These are phyloP conservation scores for Clonostachys rosea DNA, from an alignment of 2,329 filamentous ascomycete genomes.

Conservation along the genomic window DNA sequence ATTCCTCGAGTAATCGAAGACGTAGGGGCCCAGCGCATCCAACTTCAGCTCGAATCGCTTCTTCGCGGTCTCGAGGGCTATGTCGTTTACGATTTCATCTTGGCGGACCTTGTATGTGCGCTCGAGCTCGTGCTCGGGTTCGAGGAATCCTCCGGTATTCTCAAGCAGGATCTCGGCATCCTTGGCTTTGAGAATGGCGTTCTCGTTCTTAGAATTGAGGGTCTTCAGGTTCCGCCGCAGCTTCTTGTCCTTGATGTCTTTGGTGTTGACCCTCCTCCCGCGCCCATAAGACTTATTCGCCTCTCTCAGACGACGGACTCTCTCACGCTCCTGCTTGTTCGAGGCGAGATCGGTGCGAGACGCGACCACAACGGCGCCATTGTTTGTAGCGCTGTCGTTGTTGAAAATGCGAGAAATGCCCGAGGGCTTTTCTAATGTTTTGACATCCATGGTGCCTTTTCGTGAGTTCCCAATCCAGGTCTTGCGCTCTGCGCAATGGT, in stretches of 20 bases:
- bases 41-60: conserved; percentile 90
- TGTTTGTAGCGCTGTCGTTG: conserved; percentile 19
- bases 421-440: conserved; percentile 21
- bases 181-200: conserved; percentile 78
- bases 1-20: conserved; percentile 84
- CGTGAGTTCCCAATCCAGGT: no score
- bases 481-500: no score
- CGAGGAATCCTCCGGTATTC: conserved; percentile 78
- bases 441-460: conserved; percentile 26
- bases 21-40: conserved; percentile 78
- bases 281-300: conserved; percentile 80
- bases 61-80: conserved; percentile 80
- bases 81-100: conserved; percentile 71
- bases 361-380: conserved; percentile 47
- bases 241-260: conserved; percentile 82
- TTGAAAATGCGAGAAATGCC: conserved; percentile 4
- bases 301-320: conserved; percentile 47
- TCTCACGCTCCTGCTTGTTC: conserved; percentile 41
- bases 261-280: conserved; percentile 69
- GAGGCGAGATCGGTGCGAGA: conserved; percentile 46
- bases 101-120: conserved; percentile 90
- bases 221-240: conserved; percentile 73
- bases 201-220: conserved; percentile 78
- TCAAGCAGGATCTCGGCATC: conserved; percentile 94
- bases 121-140: conserved; percentile 84